Base-by-base conservation (phyloP, 2,329 filamentous ascomycete genomes). In the Fusarium compactum region DNA sequence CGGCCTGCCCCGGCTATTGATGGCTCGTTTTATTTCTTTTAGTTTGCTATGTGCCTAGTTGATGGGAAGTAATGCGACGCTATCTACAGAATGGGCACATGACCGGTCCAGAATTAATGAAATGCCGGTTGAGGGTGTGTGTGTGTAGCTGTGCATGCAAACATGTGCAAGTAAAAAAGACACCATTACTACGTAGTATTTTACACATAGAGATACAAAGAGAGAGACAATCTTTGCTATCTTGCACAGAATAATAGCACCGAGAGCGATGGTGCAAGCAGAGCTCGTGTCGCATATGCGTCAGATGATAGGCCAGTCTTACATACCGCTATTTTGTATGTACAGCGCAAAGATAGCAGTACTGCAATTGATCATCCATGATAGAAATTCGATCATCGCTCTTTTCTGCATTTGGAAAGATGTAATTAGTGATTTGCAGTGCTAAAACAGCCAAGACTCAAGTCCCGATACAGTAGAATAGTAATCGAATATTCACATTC, bases 351-450 rank as follows among this genome's bases (percentile, higher is more conserved):
- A 38, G 34, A 38, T 38, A 38, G 34, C 34, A 38, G 18, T 44
- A 63, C 55, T 27, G 57, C 25, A 48, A 52, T 43, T 30, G 43
- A 68, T 68, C 64, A 60, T 60, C 57, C 38, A 2, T 45, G 56
- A 34, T 34, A 62, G 45, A 62, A 29, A 43, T 52, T 40, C 34
- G n/a, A 53, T 43, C 24, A 58, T 43, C 51, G 40, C 53, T 69
- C 44, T 51, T 70, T 62, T 20, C 44, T 70, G 45, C 25, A 68
- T 70, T 24, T 47, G 67, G 67, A 68, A 71, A 71, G 67, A 65
- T 69, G 51, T 52, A 69, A 46, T 65, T 56, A 50, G 20, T 58
- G 67, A 64, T 71, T 71, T 56, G 58, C 58, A 55, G 67, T 64
- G 38, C 50, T n/a, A 29, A 64, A 59, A 51, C 38, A 58, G 50